These are phyloP conservation scores for Elsinoe arachidis DNA, from an alignment of 2,329 filamentous ascomycete species.

Conservation along the genomic window DNA sequence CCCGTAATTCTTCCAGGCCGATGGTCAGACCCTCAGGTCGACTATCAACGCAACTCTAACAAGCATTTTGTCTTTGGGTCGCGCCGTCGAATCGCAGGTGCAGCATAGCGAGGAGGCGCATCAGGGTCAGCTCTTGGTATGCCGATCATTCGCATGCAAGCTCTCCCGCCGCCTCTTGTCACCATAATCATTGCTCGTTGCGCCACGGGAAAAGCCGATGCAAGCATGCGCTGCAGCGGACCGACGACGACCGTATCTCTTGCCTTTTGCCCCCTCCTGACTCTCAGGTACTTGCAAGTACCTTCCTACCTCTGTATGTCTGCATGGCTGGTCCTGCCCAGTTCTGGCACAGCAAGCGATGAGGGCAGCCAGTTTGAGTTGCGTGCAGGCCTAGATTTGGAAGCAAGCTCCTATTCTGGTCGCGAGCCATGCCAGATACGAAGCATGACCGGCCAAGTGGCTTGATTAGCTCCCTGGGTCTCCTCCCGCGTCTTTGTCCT, in stretches of 20 bases:
- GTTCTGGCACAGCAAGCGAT: neutral
- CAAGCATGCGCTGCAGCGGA: neutral
- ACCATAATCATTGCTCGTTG: neutral
- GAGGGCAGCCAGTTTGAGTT: neutral
- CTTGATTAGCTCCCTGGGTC: neutral
- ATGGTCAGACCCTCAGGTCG: neutral
- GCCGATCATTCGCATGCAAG: conserved; percentile 7
- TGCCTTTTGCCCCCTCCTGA: neutral
- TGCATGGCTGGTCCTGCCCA: neutral
- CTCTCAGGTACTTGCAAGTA: neutral
- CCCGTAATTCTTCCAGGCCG: neutral
- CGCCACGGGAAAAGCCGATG: neutral
- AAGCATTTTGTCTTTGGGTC: neutral
- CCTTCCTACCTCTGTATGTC: neutral
- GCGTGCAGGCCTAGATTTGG: neutral
- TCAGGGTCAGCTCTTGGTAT: conserved; percentile 1
- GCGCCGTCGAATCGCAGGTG: neutral
- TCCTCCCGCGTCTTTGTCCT: neutral
- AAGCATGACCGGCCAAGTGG: conserved; percentile 1
- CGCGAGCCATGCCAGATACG: conserved; percentile 4
- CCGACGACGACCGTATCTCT: neutral
- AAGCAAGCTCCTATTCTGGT: conserved; percentile 1
- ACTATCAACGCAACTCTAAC: neutral
- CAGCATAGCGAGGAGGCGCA: conserved; percentile 4
- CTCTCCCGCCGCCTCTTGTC: neutral